phyloP scores from a whole-genome alignment of 305 asterid genomes.

The Solanum hybrid region DNA sequence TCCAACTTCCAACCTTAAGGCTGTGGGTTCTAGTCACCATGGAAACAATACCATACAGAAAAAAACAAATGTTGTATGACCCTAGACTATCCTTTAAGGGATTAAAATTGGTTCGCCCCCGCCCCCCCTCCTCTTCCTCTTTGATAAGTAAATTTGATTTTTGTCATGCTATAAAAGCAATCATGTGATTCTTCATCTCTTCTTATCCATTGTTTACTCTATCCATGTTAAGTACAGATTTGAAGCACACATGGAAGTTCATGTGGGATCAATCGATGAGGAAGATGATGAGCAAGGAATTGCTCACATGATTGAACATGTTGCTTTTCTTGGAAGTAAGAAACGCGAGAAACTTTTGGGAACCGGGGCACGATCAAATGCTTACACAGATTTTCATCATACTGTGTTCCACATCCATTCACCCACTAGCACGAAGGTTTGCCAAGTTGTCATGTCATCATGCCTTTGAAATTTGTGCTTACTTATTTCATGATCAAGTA shows the following conservation, averaged over 20 bases:
- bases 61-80: neutral
- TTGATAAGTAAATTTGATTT: neutral
- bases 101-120: neutral
- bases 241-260: constrained; percentile 99
- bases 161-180: neutral
- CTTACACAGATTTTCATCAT: constrained; percentile 98
- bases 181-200: neutral
- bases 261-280: constrained; percentile 95
- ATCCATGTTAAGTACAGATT: constrained; percentile 44
- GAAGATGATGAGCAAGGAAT: constrained; percentile 99
- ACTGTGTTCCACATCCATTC: constrained; percentile 99
- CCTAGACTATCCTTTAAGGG: neutral
- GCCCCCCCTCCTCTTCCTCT: too few relatives aligned
- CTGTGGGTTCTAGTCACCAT: neutral
- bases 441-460: neutral
- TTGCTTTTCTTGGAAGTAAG: constrained; percentile 99
- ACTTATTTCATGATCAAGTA: neutral
- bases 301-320: constrained; percentile 99
- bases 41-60: neutral
- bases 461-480: neutral
- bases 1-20: neutral
- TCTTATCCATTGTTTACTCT: neutral
- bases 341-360: constrained; percentile 99
- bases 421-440: constrained; percentile 83
- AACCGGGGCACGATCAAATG: constrained; percentile 98